phyloP scores from a whole-genome alignment of 352 stramenopile genomes.

The Globisporangium heterothallicum region DNA sequence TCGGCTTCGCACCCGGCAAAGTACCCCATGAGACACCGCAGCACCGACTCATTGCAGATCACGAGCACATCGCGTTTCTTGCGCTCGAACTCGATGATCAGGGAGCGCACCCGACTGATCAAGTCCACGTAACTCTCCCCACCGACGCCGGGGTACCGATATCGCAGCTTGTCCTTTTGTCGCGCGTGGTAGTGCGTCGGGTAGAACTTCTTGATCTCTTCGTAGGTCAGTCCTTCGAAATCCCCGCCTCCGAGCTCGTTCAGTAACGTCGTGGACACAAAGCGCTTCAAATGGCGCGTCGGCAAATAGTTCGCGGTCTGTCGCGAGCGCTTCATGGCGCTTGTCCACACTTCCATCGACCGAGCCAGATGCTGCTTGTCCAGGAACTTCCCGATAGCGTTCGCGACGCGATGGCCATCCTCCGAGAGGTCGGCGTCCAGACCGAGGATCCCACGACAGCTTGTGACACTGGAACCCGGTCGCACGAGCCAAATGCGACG shows the following conservation, averaged over 20 bases:
- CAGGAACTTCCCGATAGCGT: slow-evolving; percentile 83
- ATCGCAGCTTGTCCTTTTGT: slow-evolving; percentile 88
- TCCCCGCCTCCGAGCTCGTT: slow-evolving; percentile 89
- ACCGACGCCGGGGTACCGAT: slow-evolving; percentile 85
- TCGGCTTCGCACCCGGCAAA: slow-evolving; percentile 68
- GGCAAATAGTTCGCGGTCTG: slow-evolving; percentile 68
- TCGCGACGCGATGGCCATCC: slow-evolving; percentile 70
- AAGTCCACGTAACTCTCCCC: slow-evolving; percentile 93
- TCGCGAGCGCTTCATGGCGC: slow-evolving; percentile 75
- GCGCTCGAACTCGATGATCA: slow-evolving; percentile 91
- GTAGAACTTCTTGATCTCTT: slow-evolving; percentile 83
- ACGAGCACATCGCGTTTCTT: slow-evolving; percentile 87
- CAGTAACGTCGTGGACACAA: slow-evolving; percentile 85
- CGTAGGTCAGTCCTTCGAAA: slow-evolving; percentile 85
- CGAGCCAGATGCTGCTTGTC: slow-evolving; percentile 67
- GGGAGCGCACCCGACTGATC: slow-evolving; percentile 86
- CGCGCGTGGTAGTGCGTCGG: slow-evolving; percentile 82
- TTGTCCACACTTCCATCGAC: slow-evolving; percentile 75
- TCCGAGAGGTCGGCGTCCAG: slow-evolving; percentile 81
- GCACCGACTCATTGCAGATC: slow-evolving; percentile 76
- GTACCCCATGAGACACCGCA: slow-evolving; percentile 77
- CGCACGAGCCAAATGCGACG: slow-evolving; percentile 89
- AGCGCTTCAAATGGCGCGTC: slow-evolving; percentile 63
- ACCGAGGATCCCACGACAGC: slow-evolving; percentile 68
- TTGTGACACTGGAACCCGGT: slow-evolving; percentile 77